Percentiles rank a stretch among this genome's conserved stretches.
phyloP scores from a whole-genome alignment of 768 basidiomycete species.

The Cubamyces lactineus region DNA sequence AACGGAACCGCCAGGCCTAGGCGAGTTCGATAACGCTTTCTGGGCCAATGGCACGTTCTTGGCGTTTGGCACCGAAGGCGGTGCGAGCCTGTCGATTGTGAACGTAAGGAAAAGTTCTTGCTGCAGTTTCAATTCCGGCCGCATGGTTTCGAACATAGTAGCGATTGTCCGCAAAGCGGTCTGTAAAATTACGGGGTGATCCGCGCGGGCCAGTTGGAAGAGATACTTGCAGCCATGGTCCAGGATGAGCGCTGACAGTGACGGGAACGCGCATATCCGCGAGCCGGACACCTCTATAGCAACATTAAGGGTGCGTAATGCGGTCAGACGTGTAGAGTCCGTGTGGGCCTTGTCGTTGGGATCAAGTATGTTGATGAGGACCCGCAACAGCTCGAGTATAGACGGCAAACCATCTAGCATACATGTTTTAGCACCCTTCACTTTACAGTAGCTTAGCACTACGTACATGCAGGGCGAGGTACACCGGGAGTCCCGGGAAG shows the following conservation, averaged over 20 bases:
- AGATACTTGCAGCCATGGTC: constrained; percentile 96
- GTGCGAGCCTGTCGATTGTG: constrained; percentile 86
- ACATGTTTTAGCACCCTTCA: neutral
- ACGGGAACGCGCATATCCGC: constrained; percentile 75
- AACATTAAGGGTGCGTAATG: constrained; percentile 83
- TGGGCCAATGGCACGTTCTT: constrained; percentile 27
- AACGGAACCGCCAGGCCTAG: constrained; percentile 34
- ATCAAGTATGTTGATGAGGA: constrained; percentile 93
- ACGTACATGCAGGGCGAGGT: constrained; percentile 6
- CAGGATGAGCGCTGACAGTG: constrained; percentile 72
- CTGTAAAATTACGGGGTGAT: constrained; percentile 79
- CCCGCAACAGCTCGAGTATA: constrained; percentile 88
- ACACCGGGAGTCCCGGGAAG: constrained; percentile 30
- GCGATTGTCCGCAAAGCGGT: constrained; percentile 83
- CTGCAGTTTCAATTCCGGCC: constrained; percentile 85
- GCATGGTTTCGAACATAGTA: constrained; percentile 87
- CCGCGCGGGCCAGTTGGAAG: constrained; percentile 94
- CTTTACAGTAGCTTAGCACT: neutral
- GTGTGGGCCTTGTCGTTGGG: constrained; percentile 95
- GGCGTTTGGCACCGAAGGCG: constrained; percentile 42
- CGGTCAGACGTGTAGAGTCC: constrained; percentile 90
- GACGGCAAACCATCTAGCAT: constrained; percentile 84
- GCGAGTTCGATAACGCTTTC: constrained; percentile 24
- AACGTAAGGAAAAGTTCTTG: constrained; percentile 95
- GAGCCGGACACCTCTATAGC: constrained; percentile 86